Evolutionary conservation across 306 rosid genomes (phyloP).

Genomic region (Dalbergia oliveri): DNA sequence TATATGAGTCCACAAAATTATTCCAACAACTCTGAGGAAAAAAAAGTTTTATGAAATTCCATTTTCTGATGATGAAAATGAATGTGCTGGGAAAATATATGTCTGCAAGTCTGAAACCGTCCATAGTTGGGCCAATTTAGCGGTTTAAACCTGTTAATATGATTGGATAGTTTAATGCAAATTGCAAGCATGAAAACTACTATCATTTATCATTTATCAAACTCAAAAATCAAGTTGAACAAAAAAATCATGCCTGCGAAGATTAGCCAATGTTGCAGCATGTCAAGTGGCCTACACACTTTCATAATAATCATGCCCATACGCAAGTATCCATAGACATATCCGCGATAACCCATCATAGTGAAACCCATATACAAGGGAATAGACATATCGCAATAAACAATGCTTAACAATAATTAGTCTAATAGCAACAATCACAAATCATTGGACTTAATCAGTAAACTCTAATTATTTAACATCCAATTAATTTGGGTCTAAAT

Average conservation of each 20-base stretch:
- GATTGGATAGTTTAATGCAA: slow-evolving; percentile 33
- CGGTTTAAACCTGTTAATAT: background rate
- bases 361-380: too few species aligned
- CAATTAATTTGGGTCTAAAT: too few species aligned
- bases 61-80: background rate
- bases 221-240: slow-evolving; percentile 27
- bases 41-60: background rate
- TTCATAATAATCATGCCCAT: too few species aligned
- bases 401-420: too few species aligned
- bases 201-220: background rate
- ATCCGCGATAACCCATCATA: too few species aligned
- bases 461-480: too few species aligned
- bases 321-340: too few species aligned
- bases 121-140: background rate
- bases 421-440: too few species aligned
- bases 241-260: slow-evolving; percentile 18
- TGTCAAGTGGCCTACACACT: slow-evolving; percentile 50
- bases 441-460: too few species aligned
- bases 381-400: too few species aligned
- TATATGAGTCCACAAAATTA: too few species aligned
- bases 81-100: background rate
- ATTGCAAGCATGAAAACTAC: slow-evolving; percentile 24
- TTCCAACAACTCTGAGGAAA: too few species aligned
- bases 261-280: slow-evolving; percentile 35
- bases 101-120: background rate